Percentiles rank a stretch among this genome's conserved stretches.
Conservation (phyloP, 257 asterid species). For the Lycium ferocissimum region DNA sequence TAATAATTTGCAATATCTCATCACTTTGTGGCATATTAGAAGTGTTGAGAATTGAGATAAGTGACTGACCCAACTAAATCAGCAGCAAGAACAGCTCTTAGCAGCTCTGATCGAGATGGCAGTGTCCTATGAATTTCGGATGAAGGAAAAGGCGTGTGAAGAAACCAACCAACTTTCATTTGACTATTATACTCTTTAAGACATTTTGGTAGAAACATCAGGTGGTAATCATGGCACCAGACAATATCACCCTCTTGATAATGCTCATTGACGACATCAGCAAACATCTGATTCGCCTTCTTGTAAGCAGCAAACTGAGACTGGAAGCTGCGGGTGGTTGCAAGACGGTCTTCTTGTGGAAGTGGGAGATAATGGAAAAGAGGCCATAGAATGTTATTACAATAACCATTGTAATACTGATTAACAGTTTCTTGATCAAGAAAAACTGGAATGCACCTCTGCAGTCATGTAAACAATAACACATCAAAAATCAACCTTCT, state of each 20-base stretch:
- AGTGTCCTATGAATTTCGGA: slow-evolving; percentile 85
- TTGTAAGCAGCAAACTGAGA: slow-evolving; percentile 87
- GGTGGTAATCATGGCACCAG: slow-evolving; percentile 95
- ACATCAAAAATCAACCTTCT: slow-evolving; percentile 18
- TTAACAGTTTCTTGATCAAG: slow-evolving; percentile 84
- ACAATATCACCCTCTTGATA: slow-evolving; percentile 89
- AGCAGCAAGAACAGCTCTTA: slow-evolving; percentile 88
- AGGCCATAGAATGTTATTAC: slow-evolving; percentile 94
- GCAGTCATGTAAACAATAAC: slow-evolving; percentile 30
- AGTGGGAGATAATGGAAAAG: slow-evolving; percentile 92
- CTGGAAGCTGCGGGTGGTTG: slow-evolving; percentile 89
- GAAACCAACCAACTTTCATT: slow-evolving; percentile 96
- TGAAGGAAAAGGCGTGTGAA: slow-evolving; percentile 93
- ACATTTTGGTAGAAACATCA: slow-evolving; percentile 87
- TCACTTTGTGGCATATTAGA: slow-evolving; percentile 8
- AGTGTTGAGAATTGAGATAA: slow-evolving; percentile 15
- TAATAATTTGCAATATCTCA: slow-evolving; percentile 8
- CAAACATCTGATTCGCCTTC: slow-evolving; percentile 87
- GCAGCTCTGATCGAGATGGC: slow-evolving; percentile 81
- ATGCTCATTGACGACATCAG: slow-evolving; percentile 79
- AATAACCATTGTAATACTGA: slow-evolving; percentile 85
- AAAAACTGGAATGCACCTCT: slow-evolving; percentile 92
- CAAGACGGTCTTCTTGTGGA: slow-evolving; percentile 94
- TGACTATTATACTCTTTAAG: slow-evolving; percentile 68
- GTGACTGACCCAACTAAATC: slow-evolving; percentile 83